phyloP scores from a whole-genome alignment of 257 asterid species.

The Nyctanthes arbortristis region DNA sequence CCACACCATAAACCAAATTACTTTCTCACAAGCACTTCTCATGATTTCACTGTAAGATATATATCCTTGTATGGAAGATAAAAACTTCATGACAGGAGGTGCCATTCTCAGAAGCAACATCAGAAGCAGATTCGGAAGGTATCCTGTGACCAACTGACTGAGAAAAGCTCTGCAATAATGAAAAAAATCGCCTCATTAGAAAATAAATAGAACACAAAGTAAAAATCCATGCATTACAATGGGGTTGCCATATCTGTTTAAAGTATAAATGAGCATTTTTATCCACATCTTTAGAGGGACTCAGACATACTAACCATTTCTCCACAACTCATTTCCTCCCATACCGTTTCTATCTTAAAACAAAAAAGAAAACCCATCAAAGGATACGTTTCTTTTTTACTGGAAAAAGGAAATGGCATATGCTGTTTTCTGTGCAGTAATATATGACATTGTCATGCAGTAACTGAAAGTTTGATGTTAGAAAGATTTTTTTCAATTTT shows the following conservation, averaged over 20 bases:
- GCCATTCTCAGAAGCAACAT: constrained; percentile 55
- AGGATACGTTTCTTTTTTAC: too few relatives aligned
- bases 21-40: constrained; percentile 87
- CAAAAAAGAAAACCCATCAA: too few relatives aligned
- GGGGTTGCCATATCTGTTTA: too few relatives aligned
- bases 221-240: too few relatives aligned
- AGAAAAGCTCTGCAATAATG: constrained; percentile 58
- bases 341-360: too few relatives aligned
- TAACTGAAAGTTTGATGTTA: not conserved
- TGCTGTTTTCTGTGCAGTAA: not conserved
- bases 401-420: too few relatives aligned
- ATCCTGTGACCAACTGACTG: constrained; percentile 86
- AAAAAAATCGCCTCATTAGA: constrained; percentile 22
- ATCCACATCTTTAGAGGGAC: too few relatives aligned
- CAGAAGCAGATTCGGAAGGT: constrained; percentile 93
- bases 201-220: not conserved
- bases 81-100: constrained; percentile 77
- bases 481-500: not conserved
- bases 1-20: constrained; percentile 87
- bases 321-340: too few relatives aligned
- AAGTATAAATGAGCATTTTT: too few relatives aligned
- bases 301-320: too few relatives aligned
- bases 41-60: constrained; percentile 78
- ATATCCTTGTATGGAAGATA: constrained; percentile 89
- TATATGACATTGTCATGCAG: not conserved